A percentile compares a stretch with the other conserved stretches of the same genome.
Conservation (phyloP, 345 rosid species). For the Eucalyptus victrix region DNA sequence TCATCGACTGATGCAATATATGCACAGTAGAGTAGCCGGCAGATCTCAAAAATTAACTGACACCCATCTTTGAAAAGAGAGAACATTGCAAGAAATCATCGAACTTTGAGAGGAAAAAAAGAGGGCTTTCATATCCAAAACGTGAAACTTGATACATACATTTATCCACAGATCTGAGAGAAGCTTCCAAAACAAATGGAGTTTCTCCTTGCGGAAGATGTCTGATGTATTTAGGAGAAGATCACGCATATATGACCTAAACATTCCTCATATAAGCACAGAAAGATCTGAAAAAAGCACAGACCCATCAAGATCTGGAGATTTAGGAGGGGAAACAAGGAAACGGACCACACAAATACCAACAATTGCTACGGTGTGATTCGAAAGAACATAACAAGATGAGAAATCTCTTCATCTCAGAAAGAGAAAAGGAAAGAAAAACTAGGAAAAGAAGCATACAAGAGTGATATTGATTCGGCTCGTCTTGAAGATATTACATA, state of each 20-base stretch:
- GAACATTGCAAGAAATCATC: neutral
- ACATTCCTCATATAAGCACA: neutral
- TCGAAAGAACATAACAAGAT: neutral
- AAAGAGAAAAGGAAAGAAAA: neutral
- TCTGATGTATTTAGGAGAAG: neutral
- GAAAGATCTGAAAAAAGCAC: neutral
- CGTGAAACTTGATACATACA: neutral
- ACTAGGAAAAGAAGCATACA: conserved; percentile 7
- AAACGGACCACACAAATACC: too few relatives aligned
- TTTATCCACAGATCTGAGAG: neutral
- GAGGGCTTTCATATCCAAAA: neutral
- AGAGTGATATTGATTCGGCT: conserved; percentile 42
- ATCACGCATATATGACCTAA: neutral
- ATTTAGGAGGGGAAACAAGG: neutral
- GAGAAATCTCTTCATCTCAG: neutral
- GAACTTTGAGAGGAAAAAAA: neutral
- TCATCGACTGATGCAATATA: neutral
- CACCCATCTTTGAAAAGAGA: neutral
- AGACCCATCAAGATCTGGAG: neutral
- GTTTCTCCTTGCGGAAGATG: neutral
- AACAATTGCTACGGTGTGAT: neutral
- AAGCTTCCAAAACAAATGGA: neutral
- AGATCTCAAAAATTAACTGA: neutral
- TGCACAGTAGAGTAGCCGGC: neutral
- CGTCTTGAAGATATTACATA: neutral